Evolutionary conservation across 768 basidiomycete species (phyloP).

Genomic region (Cystobasidium ongulense): DNA sequence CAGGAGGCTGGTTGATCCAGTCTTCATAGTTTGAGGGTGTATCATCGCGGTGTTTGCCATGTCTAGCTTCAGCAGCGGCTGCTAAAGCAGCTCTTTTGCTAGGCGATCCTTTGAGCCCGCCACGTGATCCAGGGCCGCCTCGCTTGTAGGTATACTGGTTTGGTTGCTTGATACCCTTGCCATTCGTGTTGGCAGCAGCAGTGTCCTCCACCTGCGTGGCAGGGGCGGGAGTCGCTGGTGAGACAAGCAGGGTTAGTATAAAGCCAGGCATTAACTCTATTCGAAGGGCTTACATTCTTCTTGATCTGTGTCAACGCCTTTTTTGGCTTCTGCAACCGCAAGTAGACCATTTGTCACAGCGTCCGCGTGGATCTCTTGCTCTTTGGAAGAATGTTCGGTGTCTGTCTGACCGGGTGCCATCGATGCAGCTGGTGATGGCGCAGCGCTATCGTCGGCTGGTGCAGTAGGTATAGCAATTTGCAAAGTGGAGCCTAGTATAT

Average conservation of each 20-base stretch:
- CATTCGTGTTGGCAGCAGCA: neutral
- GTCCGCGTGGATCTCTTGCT: neutral
- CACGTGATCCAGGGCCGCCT: conserved; percentile 36
- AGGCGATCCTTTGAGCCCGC: conserved; percentile 35
- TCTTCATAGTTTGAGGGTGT: conserved; percentile 42
- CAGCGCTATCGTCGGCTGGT: neutral
- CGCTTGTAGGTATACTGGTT: conserved; percentile 50
- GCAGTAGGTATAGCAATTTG: neutral
- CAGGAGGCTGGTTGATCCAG: conserved; percentile 33
- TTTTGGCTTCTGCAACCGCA: neutral
- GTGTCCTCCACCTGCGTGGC: conserved; percentile 1
- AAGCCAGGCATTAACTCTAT: neutral
- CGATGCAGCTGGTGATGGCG: neutral
- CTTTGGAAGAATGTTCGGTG: neutral
- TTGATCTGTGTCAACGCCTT: neutral
- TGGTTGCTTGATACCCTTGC: conserved; percentile 46
- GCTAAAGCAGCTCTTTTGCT: conserved; percentile 37
- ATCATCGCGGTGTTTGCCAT: conserved; percentile 34
- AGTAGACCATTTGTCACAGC: neutral
- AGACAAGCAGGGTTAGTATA: neutral
- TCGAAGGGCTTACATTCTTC: neutral
- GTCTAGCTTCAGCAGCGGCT: conserved; percentile 28
- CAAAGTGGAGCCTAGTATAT: neutral
- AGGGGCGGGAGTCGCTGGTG: neutral
- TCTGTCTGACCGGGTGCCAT: neutral